phyloP scores from a whole-genome alignment of 2,329 filamentous ascomycete species.

The Aspergillus sp. region DNA sequence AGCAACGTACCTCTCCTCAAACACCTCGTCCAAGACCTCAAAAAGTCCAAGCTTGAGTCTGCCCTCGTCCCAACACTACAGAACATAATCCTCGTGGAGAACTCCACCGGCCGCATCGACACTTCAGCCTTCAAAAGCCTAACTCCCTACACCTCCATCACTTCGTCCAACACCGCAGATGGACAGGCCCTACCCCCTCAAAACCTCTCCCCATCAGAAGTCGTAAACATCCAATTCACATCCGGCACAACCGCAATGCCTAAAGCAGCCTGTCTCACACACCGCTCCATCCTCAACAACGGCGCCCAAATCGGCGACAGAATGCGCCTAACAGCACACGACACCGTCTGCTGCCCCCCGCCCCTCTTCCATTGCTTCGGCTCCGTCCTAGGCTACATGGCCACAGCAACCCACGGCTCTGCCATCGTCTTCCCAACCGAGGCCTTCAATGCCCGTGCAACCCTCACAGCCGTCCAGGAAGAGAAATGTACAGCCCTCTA shows the following conservation, averaged over 20 bases:
- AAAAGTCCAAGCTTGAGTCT: conserved; percentile 49
- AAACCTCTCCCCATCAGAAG: conserved; percentile 61
- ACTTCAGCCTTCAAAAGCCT: conserved; percentile 42
- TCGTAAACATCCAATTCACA: conserved; percentile 95
- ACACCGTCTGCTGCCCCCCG: conserved; percentile 67
- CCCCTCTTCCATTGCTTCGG: conserved; percentile 75
- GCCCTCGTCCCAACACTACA: conserved; percentile 66
- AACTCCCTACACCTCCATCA: conserved; percentile 49
- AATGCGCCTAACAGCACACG: conserved; percentile 74
- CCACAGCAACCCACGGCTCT: conserved; percentile 78
- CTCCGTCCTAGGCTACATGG: conserved; percentile 90
- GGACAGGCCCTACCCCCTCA: conserved; percentile 46
- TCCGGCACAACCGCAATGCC: conserved; percentile 89
- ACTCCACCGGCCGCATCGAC: conserved; percentile 60
- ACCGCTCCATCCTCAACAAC: conserved; percentile 89
- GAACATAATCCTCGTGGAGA: conserved; percentile 75
- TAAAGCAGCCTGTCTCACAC: conserved; percentile 87
- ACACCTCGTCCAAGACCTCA: conserved; percentile 52
- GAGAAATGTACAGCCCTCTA: conserved; percentile 71
- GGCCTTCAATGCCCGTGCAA: conserved; percentile 77
- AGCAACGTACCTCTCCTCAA: conserved; percentile 60
- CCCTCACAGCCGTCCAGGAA: conserved; percentile 64
- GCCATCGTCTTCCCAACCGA: conserved; percentile 83
- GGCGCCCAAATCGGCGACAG: conserved; percentile 78
- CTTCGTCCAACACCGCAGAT: conserved; percentile 43